phyloP scores from a whole-genome alignment of 2,329 filamentous ascomycete genomes.

The Ceratocystis eucalypticola region DNA sequence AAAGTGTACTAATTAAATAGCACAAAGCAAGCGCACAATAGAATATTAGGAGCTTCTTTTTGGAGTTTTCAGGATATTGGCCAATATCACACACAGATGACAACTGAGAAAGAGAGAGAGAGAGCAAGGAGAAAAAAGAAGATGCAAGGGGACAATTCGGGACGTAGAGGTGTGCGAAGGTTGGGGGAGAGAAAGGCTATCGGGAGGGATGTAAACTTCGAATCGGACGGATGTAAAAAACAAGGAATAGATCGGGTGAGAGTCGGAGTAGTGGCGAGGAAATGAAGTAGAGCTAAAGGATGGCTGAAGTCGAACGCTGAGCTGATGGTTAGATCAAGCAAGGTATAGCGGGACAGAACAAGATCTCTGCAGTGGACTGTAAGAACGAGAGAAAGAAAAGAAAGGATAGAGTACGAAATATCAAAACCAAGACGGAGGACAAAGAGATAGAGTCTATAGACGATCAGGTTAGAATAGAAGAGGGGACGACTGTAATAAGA shows the following conservation, averaged over 20 bases:
- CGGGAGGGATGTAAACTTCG: background rate
- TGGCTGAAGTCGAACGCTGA: background rate
- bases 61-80: background rate
- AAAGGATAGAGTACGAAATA: background rate
- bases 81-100: background rate
- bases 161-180: background rate
- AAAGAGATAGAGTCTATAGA: background rate
- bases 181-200: background rate
- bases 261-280: conserved; percentile 1
- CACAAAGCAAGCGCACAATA: background rate
- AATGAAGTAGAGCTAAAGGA: background rate
- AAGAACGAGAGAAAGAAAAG: background rate
- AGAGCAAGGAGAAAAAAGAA: background rate
- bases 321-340: background rate
- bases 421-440: background rate
- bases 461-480: background rate
- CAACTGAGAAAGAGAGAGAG: background rate
- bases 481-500: background rate
- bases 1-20: background rate
- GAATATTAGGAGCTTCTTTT: background rate
- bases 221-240: background rate
- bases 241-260: background rate
- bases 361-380: background rate
- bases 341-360: background rate
- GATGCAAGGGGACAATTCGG: background rate